Evolutionary conservation across 176 grass and related monocot genomes (phyloP), one percentile per base, ranked within the genome.

Genomic region (Cenchrus fungigraminus): DNA sequence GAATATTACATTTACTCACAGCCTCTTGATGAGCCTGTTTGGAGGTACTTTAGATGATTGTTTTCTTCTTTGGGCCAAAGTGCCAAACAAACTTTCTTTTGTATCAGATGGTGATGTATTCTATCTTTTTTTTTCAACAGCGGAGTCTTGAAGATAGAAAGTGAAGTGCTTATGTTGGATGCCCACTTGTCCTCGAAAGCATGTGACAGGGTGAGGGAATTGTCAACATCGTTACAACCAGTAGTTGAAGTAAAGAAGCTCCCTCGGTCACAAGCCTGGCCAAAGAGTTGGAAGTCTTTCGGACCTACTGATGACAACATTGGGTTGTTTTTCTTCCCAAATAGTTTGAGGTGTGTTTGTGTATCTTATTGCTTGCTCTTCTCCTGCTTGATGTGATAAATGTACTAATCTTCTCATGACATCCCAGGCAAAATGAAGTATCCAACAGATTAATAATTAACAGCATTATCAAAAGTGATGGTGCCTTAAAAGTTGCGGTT

Each of bases 241-340:
- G 43, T 90, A 40, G 19, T 95, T 60, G 63, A 86, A 85, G 59
- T 90, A 70, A 68, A 54, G 22, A 95, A 79, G 76, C 46, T 98
- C 44, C 79, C 90, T 28, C 76, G 58, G 56, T 76, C 56, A 34
- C 72, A 90, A 65, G 84, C 43, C 51, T 98, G 91, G 91, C 95
- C 95, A 88, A 82, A 86, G 88, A 90, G 71, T 10, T 92, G 92
- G 69, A 52, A 63, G 51, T 81, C 52, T 76, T 90, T 82, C 76
- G 76, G 82, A 44, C 92, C 91, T 71, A 95, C 71, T 73, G 90
- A 90, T 77, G 79, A 86, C 5, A 83, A 42, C 53, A 91, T 95
- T 84, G 92, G 88, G 40, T 88, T 98, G 32, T 93, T 79, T 93
- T 98, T 98, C 82, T 91, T 95, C 52, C 86, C 89, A 14, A 37